These are phyloP conservation scores for Ceratobasidium sp. DNA, from an alignment of 1,284 basidiomycete species.

Conservation along the genomic window DNA sequence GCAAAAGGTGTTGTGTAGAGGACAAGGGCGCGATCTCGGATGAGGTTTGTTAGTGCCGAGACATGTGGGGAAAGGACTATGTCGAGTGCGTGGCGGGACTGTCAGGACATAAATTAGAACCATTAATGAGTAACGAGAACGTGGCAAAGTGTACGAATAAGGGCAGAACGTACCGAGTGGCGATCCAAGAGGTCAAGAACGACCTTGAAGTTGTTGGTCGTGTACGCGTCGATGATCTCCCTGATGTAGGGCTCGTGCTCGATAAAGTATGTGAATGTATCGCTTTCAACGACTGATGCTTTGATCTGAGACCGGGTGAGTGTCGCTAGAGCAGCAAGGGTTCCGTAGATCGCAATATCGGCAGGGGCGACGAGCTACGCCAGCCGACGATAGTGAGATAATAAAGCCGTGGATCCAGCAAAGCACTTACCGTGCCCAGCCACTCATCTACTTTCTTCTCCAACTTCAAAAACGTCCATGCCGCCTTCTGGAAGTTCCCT, in stretches of 20 bases:
- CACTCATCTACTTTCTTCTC: constrained; percentile 78
- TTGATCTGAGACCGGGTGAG: constrained; percentile 76
- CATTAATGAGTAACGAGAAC: neutral
- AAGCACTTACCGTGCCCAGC: constrained; percentile 66
- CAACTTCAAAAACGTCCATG: constrained; percentile 72
- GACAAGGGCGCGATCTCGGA: constrained; percentile 78
- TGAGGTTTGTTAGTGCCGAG: constrained; percentile 64
- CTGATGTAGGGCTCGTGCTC: constrained; percentile 87
- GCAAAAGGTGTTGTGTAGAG: constrained; percentile 88
- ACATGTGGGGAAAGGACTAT: constrained; percentile 78
- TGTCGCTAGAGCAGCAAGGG: constrained; percentile 80
- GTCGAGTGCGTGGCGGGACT: constrained; percentile 81
- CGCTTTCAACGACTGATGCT: constrained; percentile 71
- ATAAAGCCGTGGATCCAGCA: neutral
- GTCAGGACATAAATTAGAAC: constrained; percentile 25
- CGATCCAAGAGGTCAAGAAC: constrained; percentile 77
- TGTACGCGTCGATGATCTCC: constrained; percentile 84
- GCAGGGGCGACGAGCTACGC: constrained; percentile 73
- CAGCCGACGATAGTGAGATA: neutral
- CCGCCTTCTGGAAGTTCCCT: constrained; percentile 79
- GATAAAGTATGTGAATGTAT: constrained; percentile 76
- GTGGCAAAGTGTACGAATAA: neutral
- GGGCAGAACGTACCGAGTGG: constrained; percentile 68
- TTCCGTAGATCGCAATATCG: constrained; percentile 86
- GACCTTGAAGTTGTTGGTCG: constrained; percentile 81